These are phyloP conservation scores for Skeletonema marinoi DNA, from an alignment of 108 stramenopile genomes.

Conservation along the genomic window DNA sequence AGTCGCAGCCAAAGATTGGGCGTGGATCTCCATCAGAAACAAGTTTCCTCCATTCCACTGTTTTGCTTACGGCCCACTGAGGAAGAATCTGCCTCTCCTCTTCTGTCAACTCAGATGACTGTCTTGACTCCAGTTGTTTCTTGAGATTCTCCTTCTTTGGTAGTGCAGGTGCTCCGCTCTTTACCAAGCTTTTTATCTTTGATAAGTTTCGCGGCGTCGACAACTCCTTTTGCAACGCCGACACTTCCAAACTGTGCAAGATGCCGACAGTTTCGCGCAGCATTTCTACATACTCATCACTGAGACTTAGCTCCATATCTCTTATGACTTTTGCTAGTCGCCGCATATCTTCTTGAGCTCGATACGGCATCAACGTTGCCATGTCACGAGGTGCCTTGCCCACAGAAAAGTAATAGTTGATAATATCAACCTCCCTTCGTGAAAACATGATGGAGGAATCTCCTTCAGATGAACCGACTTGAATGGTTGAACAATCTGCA, in stretches of 20 bases:
- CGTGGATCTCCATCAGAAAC: background rate
- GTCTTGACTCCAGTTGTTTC: background rate
- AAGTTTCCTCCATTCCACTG: background rate
- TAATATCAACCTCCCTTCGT: slow-evolving; percentile 9
- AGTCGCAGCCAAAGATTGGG: background rate
- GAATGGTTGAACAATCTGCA: slow-evolving; percentile 3
- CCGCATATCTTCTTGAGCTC: background rate
- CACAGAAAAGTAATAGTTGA: background rate
- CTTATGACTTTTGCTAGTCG: background rate
- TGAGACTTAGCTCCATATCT: background rate
- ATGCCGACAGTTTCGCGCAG: background rate
- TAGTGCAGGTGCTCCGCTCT: background rate
- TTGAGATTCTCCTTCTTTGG: background rate
- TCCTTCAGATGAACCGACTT: too few species aligned
- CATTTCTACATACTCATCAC: background rate
- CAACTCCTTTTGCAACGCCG: background rate
- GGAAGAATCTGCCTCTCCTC: background rate
- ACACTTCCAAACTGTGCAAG: background rate
- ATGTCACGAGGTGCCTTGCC: background rate
- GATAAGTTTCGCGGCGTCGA: too few species aligned
- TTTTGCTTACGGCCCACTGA: background rate
- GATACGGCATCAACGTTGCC: background rate
- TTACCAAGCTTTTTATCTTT: background rate
- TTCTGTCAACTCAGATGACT: background rate
- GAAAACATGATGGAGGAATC: background rate